Conservation (phyloP, 495 filamentous ascomycete species). For the Lophiotrema nucula region DNA sequence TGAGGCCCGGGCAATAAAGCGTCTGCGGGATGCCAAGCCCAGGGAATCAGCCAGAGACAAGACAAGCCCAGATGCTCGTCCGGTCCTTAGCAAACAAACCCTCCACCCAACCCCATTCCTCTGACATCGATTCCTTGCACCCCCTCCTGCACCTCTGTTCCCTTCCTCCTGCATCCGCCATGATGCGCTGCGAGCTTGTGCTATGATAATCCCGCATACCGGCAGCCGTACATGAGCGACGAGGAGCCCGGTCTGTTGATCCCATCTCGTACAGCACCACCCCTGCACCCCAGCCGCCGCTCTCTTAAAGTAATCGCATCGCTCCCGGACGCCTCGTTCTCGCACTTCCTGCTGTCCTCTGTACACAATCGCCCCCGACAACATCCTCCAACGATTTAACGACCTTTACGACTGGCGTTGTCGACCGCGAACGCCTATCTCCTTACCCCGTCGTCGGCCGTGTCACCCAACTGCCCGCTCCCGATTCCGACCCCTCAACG, state of each 20-base stretch:
- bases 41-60: constrained; percentile 12
- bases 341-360: neutral
- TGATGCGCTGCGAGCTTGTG: constrained; percentile 23
- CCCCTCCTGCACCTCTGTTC: constrained; percentile 1
- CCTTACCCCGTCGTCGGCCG: neutral
- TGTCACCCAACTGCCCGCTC: constrained; percentile 13
- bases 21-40: constrained; percentile 11
- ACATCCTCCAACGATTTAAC: neutral
- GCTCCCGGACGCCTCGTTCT: constrained; percentile 5
- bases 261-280: constrained; percentile 20
- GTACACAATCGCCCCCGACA: constrained; percentile 9
- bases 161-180: constrained; percentile 16
- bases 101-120: constrained; percentile 12
- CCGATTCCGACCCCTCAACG: constrained; percentile 7
- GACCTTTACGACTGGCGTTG: neutral
- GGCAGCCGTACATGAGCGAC: neutral
- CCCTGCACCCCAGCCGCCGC: constrained; percentile 24
- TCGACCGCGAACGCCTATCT: neutral
- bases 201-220: constrained; percentile 26
- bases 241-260: constrained; percentile 22
- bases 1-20: neutral
- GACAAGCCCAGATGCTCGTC: neutral
- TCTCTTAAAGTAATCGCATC: constrained; percentile 16
- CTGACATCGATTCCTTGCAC: constrained; percentile 11
- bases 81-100: constrained; percentile 15